Percentiles rank a stretch among this genome's conserved stretches.
Conservation (phyloP, 2,329 filamentous ascomycete genomes). For the Neopestalotiopsis sp. region DNA sequence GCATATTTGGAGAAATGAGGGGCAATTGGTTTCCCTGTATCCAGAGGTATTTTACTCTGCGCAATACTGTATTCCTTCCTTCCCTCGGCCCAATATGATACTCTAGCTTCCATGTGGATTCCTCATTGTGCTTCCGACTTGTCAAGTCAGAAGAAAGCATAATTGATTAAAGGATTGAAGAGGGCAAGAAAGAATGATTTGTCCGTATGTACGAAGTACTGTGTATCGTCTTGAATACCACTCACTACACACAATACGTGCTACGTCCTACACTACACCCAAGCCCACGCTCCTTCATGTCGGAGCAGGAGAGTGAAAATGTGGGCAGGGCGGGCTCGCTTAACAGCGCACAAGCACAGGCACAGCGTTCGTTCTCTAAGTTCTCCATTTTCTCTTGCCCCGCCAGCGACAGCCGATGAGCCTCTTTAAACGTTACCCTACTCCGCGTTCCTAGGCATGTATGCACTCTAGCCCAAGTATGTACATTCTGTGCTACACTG, state of each 20-base stretch:
- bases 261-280: no score
- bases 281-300: background rate
- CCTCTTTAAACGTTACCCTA: constrained; percentile 1
- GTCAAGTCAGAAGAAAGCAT: background rate
- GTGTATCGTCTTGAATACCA: background rate
- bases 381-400: background rate
- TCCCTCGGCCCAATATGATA: no score
- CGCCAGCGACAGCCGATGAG: constrained; percentile 6
- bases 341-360: background rate
- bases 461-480: no score
- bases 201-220: background rate
- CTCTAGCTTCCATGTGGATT: background rate
- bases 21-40: background rate
- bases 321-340: background rate
- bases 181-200: background rate
- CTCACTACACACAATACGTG: no score
- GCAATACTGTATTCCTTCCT: no score
- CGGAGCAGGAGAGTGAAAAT: background rate
- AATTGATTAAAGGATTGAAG: background rate
- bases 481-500: background rate
- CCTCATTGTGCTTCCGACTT: background rate
- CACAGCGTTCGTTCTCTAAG: background rate
- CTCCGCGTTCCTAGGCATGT: background rate
- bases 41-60: background rate
- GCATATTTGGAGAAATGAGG: background rate